phyloP scores from a whole-genome alignment of 495 filamentous ascomycete genomes.

The Aspergillus asperescens region DNA sequence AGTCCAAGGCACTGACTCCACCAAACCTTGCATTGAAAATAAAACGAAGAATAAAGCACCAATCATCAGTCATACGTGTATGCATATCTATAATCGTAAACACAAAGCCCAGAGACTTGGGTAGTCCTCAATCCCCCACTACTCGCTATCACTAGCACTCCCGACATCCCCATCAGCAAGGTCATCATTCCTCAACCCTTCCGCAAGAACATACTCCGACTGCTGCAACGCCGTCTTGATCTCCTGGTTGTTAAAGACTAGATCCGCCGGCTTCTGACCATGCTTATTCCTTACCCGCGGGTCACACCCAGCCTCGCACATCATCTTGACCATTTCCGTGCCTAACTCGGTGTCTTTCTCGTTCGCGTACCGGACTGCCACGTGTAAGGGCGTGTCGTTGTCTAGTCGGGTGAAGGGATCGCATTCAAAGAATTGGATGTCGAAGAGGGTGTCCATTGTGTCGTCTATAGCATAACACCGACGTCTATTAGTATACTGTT shows the following conservation, averaged over 20 bases:
- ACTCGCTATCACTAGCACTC: constrained; percentile 43
- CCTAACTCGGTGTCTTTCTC: constrained; percentile 59
- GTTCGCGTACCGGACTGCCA: constrained; percentile 80
- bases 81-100: constrained; percentile 7
- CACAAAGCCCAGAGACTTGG: background rate
- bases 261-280: constrained; percentile 37
- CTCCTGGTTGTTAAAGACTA: constrained; percentile 54
- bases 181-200: constrained; percentile 35
- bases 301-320: constrained; percentile 88
- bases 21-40: background rate
- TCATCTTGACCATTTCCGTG: constrained; percentile 70
- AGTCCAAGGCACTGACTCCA: too few species aligned
- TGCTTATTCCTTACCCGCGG: constrained; percentile 51
- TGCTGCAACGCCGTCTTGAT: constrained; percentile 65
- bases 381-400: constrained; percentile 85
- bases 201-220: constrained; percentile 64
- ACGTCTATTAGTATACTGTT: background rate
- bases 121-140: constrained; percentile 7
- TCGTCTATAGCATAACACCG: constrained; percentile 58
- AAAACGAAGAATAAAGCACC: background rate
- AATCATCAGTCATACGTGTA: constrained; percentile 16
- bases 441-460: constrained; percentile 83
- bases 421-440: constrained; percentile 91
- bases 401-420: constrained; percentile 79
- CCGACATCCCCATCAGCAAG: constrained; percentile 28